Percentiles rank a stretch among this genome's conserved stretches.
Conservation (phyloP, 2,329 filamentous ascomycete species). For the Aureobasidium sp. region DNA sequence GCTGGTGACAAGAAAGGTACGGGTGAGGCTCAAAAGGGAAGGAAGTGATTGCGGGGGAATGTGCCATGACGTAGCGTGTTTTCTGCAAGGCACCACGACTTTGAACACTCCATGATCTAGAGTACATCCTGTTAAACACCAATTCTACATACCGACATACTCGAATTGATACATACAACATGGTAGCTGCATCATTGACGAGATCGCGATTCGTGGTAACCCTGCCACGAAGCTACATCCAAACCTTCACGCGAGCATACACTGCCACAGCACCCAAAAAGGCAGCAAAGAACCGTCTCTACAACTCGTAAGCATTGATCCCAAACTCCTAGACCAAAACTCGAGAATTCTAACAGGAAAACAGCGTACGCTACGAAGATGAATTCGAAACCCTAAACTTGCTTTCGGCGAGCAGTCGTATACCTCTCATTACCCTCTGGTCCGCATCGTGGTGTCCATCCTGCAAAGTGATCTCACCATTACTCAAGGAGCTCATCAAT, state of each 20-base stretch:
- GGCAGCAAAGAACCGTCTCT: slow-evolving; percentile 14
- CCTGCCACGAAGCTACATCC: neutral
- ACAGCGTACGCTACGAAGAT: slow-evolving; percentile 35
- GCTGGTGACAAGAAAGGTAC: neutral
- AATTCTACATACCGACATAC: too few species aligned
- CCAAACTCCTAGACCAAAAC: fast-evolving
- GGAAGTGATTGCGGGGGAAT: neutral
- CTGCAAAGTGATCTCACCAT: slow-evolving; percentile 34
- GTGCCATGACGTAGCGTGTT: neutral
- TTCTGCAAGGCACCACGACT: neutral
- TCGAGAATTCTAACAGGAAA: neutral
- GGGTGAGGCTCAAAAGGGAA: neutral
- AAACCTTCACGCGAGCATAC: slow-evolving; percentile 6
- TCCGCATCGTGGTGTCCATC: slow-evolving; percentile 40
- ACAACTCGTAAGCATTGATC: slow-evolving; percentile 13
- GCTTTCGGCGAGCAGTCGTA: slow-evolving; percentile 36
- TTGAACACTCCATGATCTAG: neutral
- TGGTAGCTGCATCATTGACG: neutral
- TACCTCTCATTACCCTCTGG: slow-evolving; percentile 42
- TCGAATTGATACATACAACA: neutral
- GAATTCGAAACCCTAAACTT: slow-evolving; percentile 41
- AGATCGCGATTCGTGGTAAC: neutral
- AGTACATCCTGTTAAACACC: neutral
- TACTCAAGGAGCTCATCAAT: slow-evolving; percentile 34
- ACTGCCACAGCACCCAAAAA: slow-evolving; percentile 13